phyloP scores from a whole-genome alignment of 2,329 filamentous ascomycete genomes.

The Fusarium buharicum region DNA sequence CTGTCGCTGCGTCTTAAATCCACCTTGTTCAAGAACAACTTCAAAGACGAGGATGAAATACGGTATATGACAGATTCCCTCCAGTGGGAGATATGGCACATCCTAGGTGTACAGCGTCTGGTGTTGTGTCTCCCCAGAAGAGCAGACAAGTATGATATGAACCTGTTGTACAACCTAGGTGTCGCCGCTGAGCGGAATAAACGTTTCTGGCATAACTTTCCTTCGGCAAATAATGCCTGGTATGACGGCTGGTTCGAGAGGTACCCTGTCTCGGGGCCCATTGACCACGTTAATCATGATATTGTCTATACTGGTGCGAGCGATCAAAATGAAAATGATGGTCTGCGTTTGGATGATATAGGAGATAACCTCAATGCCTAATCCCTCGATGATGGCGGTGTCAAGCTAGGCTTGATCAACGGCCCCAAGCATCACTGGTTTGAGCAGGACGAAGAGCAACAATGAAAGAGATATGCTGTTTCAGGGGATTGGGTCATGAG shows the following conservation, averaged over 20 bases:
- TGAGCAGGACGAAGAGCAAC: too few relatives aligned
- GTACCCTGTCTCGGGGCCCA: not conserved
- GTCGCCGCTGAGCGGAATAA: fast-evolving
- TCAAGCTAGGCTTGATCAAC: too few relatives aligned
- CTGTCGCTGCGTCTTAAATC: too few relatives aligned
- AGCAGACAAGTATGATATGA: not conserved
- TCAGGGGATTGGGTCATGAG: too few relatives aligned
- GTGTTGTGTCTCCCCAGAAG: not conserved
- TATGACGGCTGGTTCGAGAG: constrained; percentile 11
- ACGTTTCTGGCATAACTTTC: fast-evolving
- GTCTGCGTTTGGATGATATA: not conserved
- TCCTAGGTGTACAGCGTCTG: not conserved
- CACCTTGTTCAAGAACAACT: not conserved
- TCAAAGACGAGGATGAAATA: not conserved
- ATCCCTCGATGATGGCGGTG: too few relatives aligned
- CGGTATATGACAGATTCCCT: not conserved
- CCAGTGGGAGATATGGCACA: not conserved
- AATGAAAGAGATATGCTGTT: too few relatives aligned
- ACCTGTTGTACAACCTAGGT: not conserved
- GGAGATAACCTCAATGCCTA: not conserved
- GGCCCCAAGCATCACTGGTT: too few relatives aligned
- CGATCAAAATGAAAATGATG: not conserved
- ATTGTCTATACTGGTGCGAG: not conserved
- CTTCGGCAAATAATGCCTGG: not conserved
- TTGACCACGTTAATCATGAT: not conserved